These are phyloP conservation scores for Colletotrichum noveboracense DNA, from an alignment of 2,329 filamentous ascomycete species.

Conservation along the genomic window DNA sequence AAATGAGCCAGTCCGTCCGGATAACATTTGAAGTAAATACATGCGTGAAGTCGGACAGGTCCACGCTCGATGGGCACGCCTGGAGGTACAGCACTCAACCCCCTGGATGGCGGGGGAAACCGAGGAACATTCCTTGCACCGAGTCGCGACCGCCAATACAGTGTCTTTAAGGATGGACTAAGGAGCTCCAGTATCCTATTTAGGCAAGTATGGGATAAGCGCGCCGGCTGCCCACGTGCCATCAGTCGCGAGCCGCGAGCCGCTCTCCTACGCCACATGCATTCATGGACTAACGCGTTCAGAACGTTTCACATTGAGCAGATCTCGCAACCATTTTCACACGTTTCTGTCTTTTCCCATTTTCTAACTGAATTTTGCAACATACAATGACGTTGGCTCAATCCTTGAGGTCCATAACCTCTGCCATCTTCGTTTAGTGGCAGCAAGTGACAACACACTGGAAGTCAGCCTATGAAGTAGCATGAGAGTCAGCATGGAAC, in stretches of 20 bases:
- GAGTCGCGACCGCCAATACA: neutral
- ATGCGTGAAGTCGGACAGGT: neutral
- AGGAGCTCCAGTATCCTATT: neutral
- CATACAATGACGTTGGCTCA: neutral
- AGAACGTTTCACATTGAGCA: neutral
- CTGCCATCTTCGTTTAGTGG: neutral
- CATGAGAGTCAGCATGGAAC: neutral
- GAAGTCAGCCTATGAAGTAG: neutral
- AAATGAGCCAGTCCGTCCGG: too few species aligned
- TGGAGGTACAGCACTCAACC: neutral
- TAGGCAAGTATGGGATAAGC: neutral
- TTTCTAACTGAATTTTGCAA: neutral
- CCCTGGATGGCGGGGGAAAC: neutral
- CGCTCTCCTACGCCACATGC: neutral
- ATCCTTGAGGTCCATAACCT: neutral
- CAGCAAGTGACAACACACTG: slow-evolving; percentile 3
- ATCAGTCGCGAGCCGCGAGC: neutral
- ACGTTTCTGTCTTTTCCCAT: neutral
- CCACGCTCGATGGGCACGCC: neutral
- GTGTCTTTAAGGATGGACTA: neutral
- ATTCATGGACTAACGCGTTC: neutral
- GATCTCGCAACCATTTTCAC: neutral
- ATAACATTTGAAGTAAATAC: neutral
- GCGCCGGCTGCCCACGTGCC: neutral
- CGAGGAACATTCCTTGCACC: neutral